Evolutionary conservation across 768 basidiomycete genomes (phyloP), one percentile per base, ranked within the genome.

Genomic region (Lactifluus hygrophoroides): DNA sequence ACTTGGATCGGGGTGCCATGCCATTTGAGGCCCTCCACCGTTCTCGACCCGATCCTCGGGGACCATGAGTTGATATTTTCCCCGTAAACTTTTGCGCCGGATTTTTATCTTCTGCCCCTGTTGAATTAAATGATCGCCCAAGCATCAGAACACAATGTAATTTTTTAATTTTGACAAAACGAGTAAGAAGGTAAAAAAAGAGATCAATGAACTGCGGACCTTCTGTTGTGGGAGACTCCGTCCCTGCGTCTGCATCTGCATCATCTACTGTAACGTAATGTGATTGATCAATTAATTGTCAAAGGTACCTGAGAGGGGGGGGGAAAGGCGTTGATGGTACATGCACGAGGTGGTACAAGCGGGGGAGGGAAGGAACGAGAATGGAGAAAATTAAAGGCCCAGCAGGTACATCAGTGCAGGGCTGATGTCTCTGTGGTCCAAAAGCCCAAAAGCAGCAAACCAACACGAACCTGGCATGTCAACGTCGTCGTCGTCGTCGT

Each of bases 1-100:
- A 68, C 60, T 75, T 75, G 8, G 80, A 75, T 63, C 79, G 69
- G 25, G 82, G 71, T 8, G 74, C 67, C 70, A 89, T 66, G 30
- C 92, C 92, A 69, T 92, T 94, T 23, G 90, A 85, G 56, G 73
- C 73, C 68, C 90, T 75, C 92, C 92, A 94, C 63, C 83, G 77
- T 68, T 92, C 91, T 62, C 88, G 77, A 59, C 92, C 76, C 48
- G 88, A 87, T 50, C 77, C 75, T 32, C 90, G 82, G 3, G 85
- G 80, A 13, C 91, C 92, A 65, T 93, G 89, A 3, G 92, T 94
- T 9, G 91, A 93, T 61, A 93, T 76, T 57, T 69, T 68, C 46
- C 66, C 59, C 56, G 65, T 64, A 46, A 70, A 70, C 25, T 70
- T 54, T n/a, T 66, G 58, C 25, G 66, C 43, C 27, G 67, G 62